phyloP scores from a whole-genome alignment of 495 filamentous ascomycete species.

The Monascus purpureus region DNA sequence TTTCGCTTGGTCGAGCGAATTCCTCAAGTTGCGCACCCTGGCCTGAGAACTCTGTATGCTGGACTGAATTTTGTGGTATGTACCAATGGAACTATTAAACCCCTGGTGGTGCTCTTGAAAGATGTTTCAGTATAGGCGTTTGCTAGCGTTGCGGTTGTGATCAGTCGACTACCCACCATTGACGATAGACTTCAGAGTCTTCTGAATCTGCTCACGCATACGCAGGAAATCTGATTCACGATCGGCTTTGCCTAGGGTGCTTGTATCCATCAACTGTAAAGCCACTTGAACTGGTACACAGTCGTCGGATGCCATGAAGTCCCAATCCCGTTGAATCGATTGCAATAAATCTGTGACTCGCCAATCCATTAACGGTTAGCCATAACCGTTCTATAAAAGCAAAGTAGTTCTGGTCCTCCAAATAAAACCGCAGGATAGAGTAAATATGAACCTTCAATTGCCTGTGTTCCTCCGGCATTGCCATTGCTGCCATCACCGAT shows the following conservation, averaged over 20 bases:
- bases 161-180: constrained; percentile 37
- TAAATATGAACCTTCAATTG: constrained; percentile 25
- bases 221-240: constrained; percentile 72
- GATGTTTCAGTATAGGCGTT: neutral
- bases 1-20: constrained; percentile 73
- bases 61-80: constrained; percentile 93
- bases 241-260: constrained; percentile 79
- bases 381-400: neutral
- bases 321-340: constrained; percentile 78
- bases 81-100: constrained; percentile 97
- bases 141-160: neutral
- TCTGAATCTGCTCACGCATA: constrained; percentile 73
- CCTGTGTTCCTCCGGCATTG: constrained; percentile 15
- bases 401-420: no score
- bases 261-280: constrained; percentile 82
- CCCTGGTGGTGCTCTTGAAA: constrained; percentile 82
- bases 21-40: constrained; percentile 67
- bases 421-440: neutral
- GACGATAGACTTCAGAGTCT: constrained; percentile 85
- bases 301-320: constrained; percentile 72
- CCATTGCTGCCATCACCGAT: constrained; percentile 1
- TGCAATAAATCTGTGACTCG: constrained; percentile 39
- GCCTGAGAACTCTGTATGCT: constrained; percentile 82
- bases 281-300: constrained; percentile 89
- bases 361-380: neutral